Percentiles rank a stretch among this genome's conserved stretches.
Evolutionary conservation across 352 stramenopile species (phyloP).

Genomic region (Pilasporangium apinafurcum): DNA sequence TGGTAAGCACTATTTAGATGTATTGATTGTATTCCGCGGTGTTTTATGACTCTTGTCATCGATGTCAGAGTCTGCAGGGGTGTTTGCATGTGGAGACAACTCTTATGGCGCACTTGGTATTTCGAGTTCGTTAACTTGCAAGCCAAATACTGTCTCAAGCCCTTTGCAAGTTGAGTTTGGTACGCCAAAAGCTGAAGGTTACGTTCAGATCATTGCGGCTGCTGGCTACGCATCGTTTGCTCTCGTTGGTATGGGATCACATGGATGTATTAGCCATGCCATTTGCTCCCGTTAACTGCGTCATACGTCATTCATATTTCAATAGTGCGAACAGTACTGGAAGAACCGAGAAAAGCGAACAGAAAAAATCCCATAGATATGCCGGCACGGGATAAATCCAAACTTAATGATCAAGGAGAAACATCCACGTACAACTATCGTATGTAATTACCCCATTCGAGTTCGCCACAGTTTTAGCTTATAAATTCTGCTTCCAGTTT

Average conservation of each 20-base stretch:
- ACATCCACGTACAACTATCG: conserved; percentile 4
- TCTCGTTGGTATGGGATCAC: conserved; percentile 37
- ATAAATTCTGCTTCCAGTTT: conserved; percentile 20
- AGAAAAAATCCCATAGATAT: conserved; percentile 10
- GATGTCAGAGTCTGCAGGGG: conserved; percentile 56
- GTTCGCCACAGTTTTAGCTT: no score
- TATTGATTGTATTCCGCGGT: neutral
- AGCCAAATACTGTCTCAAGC: no score
- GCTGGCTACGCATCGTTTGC: conserved; percentile 64
- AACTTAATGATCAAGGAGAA: conserved; percentile 2
- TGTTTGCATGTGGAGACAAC: conserved; percentile 75
- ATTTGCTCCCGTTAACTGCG: neutral
- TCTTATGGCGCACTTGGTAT: conserved; percentile 42
- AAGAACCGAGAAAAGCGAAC: conserved; percentile 4
- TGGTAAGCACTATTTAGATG: conserved; percentile 16
- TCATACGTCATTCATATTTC: neutral
- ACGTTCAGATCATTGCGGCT: conserved; percentile 45
- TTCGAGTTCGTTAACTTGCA: neutral
- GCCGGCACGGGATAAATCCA: conserved; percentile 9
- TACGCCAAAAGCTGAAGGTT: conserved; percentile 11
- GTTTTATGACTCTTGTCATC: neutral
- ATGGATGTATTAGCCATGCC: neutral
- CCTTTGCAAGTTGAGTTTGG: conserved; percentile 24
- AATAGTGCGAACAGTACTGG: conserved; percentile 11
- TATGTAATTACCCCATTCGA: neutral